A percentile compares a stretch with the other conserved stretches of the same genome.
Conservation (phyloP, 371 early-diverging fungal genomes). For the Circinella umbellata region DNA sequence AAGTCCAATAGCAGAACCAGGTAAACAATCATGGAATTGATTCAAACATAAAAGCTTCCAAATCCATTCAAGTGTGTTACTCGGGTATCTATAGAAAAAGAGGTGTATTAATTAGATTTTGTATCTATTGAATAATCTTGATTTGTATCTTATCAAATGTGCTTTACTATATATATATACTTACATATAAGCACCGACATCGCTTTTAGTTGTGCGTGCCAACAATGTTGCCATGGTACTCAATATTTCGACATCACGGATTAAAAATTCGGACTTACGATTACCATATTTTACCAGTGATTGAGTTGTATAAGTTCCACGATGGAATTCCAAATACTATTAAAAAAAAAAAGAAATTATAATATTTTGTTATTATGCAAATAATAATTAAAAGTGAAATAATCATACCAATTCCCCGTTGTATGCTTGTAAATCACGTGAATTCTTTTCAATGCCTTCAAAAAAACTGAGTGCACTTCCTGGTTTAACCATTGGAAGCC, state of each 20-base stretch:
- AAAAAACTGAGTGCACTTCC: constrained; percentile 86
- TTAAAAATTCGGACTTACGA: constrained; percentile 81
- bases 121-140: no score
- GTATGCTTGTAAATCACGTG: constrained; percentile 79
- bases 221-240: constrained; percentile 48
- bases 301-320: constrained; percentile 97
- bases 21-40: constrained; percentile 97
- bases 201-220: background rate
- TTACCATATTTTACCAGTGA: constrained; percentile 86
- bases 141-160: background rate
- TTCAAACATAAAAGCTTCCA: constrained; percentile 95
- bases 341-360: background rate
- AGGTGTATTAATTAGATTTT: no score
- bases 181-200: background rate
- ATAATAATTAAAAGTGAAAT: background rate
- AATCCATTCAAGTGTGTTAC: constrained; percentile 70
- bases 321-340: constrained; percentile 87
- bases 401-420: constrained; percentile 87
- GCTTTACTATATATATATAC: background rate
- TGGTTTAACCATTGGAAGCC: constrained; percentile 72
- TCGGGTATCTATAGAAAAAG: constrained; percentile 64
- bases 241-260: constrained; percentile 85
- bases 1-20: constrained; percentile 90
- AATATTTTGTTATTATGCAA: background rate
- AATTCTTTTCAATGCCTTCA: constrained; percentile 67